Base-by-base conservation (phyloP, 177 flowering plant species). In the Vitis hybrid region DNA sequence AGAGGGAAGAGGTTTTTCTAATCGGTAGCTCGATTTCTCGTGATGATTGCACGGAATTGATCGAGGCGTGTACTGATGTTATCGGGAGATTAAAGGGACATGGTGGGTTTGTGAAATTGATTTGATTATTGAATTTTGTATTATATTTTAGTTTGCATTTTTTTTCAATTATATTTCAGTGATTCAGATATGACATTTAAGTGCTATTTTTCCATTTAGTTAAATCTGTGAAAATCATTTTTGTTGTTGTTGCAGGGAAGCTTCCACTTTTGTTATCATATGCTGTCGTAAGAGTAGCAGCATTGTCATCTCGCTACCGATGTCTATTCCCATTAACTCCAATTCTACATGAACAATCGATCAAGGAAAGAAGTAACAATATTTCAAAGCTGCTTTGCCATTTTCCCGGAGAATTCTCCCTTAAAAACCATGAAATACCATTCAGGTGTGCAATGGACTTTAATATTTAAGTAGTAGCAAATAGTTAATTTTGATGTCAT, bases 1-100 rank as follows among this genome's bases (percentile, higher is more conserved):
- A 65, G 30, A 73, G 74, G 18, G 79, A 79, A 51, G 84, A 86
- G 74, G 63, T 71, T 72, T 72, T 85, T 71, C 81, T 55, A 65
- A 70, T 87, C 15, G 91, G 97, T 6, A 79, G 89, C 78, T 82
- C 82, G 20, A 77, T 86, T 75, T 73, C 82, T 2, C 15, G 59
- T 3, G 66, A 35, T 0, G 85, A 83, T 69, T 82, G 80, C 56
- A 35, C 13, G 18, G 70, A 79, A 65, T 61, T 90, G 74, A 61
- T 88, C 15, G 73, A 78, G 53, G 71, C 78, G 18, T 81, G 76
- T 68, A 67, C 55, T n/a, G 79, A 80, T 76, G 61, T 85, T 67
- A 56, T 81, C 54, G 76, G 58, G 32, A 77, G 72, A 72, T 68
- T 92, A 80, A 76, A 79, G 35, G 80, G 68, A 50, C 66, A 74